phyloP scores from a whole-genome alignment of 2,329 filamentous ascomycete genomes.

The Endoconidiophora laricicola region DNA sequence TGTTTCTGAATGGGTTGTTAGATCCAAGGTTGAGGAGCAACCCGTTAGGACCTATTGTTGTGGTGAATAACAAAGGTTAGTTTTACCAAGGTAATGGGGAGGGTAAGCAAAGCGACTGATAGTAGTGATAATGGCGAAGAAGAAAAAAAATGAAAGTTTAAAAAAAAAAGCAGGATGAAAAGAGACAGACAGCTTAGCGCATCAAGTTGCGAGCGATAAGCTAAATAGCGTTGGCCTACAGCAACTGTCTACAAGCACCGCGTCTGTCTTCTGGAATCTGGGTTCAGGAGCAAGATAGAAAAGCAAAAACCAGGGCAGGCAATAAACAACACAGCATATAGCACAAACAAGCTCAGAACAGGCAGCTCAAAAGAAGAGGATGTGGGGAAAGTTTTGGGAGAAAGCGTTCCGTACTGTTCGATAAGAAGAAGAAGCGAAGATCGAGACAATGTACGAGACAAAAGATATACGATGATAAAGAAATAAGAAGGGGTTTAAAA shows the following conservation, averaged over 20 bases:
- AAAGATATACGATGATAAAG: too few species aligned
- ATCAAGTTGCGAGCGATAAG: not conserved
- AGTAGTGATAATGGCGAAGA: not conserved
- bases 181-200: not conserved
- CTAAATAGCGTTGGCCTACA: not conserved
- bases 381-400: not conserved
- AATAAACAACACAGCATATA: not conserved
- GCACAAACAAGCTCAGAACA: not conserved
- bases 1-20: constrained; percentile 70
- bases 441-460: too few species aligned
- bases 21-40: constrained; percentile 55
- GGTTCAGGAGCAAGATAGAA: not conserved
- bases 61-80: constrained; percentile 30
- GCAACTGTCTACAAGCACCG: not conserved
- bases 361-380: not conserved
- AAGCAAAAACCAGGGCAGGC: not conserved
- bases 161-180: constrained; percentile 6
- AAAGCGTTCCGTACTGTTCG: not conserved
- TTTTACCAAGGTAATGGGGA: constrained; percentile 25
- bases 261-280: not conserved
- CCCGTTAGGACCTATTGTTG: constrained; percentile 23
- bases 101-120: not conserved
- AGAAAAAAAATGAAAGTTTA: not conserved
- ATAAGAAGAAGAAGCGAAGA: not conserved
- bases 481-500: too few species aligned